A percentile compares a stretch with the other conserved stretches of the same genome.
These are phyloP conservation scores for Sarcocystis neurona DNA, from an alignment of 169 alveolate species.

Conservation along the genomic window DNA sequence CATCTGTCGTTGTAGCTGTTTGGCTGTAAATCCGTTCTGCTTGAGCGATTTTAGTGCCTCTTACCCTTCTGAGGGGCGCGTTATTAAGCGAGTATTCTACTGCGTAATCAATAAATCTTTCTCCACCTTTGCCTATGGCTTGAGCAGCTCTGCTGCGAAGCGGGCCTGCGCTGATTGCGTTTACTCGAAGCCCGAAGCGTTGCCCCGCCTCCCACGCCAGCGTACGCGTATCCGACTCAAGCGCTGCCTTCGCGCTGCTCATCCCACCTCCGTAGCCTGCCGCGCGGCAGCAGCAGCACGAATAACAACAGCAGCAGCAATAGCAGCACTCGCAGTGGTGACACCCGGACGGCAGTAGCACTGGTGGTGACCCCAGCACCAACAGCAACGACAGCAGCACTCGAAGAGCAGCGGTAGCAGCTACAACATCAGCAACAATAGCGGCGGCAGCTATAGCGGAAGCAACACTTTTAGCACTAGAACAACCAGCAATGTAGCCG, in stretches of 20 bases:
- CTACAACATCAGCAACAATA: too few species aligned
- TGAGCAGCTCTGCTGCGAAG: conserved; percentile 80
- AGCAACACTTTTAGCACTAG: too few species aligned
- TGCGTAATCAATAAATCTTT: conserved; percentile 79
- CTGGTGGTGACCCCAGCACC: not conserved
- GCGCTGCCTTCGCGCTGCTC: conserved; percentile 83
- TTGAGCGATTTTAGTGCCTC: not conserved
- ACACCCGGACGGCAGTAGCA: not conserved
- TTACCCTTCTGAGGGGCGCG: conserved; percentile 71
- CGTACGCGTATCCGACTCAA: conserved; percentile 79
- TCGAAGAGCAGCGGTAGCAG: too few species aligned
- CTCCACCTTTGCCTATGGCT: conserved; percentile 71
- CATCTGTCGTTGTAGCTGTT: not conserved
- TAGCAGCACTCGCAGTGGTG: not conserved
- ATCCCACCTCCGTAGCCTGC: conserved; percentile 84
- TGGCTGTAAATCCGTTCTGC: not conserved
- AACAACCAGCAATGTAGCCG: not conserved
- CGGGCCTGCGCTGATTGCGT: conserved; percentile 83
- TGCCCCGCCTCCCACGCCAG: conserved; percentile 78
- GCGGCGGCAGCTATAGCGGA: too few species aligned
- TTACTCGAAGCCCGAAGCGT: conserved; percentile 75
- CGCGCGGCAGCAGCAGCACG: conserved; percentile 23
- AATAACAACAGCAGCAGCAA: conserved; percentile 26
- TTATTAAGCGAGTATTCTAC: conserved; percentile 74
- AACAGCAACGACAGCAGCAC: too few species aligned